Base-by-base conservation (phyloP, 805 yeast species). In the Candida boleticola region DNA sequence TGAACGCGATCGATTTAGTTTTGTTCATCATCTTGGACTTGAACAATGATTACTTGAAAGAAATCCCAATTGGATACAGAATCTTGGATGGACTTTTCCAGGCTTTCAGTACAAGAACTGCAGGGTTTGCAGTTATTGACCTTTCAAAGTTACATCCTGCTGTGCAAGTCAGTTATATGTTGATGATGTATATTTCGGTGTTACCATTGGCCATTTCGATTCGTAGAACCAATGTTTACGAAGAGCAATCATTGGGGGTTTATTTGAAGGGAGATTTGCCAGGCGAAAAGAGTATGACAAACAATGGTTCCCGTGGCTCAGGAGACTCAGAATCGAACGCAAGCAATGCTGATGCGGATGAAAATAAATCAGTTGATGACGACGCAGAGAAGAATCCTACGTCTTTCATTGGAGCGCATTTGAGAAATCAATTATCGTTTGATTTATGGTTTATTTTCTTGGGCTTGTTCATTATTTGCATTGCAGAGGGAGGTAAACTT, bases 141-240 rank as follows among this genome's bases (percentile, higher is more conserved):
- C 63, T 93, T 30, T 67, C 88, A 2, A 58, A 61, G 32, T 69
- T 93, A 35, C 93, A 89, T 55, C 93, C 97, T 0, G 93, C 96
- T 0, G 87, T 92, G 39, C 96, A 89, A 61, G 95, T 93, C 22
- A 82, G 93, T 52, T 93, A 93, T 60, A 76, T 89, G 82, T 76
- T 93, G 46, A 92, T 93, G 98, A 93, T 93, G 99, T 93, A 93
- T 66, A 89, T 93, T 21, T 92, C 98, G 13, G 97, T 92, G 34
- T 73, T 90, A 58, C 99, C 99, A 1, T 70, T 93, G 52, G 99
- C 99, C 25, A 93, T 93, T 49, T 88, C 97, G 29, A 89, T 93
- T 48, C 81, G 99, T 67, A 79, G 97, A 61, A 93, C 99, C 16
- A 93, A 93, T 60, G 99, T 93, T 42, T 93, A 93, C 66, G 99